phyloP scores from a whole-genome alignment of 495 filamentous ascomycete species.

The Aspergillus leporis region DNA sequence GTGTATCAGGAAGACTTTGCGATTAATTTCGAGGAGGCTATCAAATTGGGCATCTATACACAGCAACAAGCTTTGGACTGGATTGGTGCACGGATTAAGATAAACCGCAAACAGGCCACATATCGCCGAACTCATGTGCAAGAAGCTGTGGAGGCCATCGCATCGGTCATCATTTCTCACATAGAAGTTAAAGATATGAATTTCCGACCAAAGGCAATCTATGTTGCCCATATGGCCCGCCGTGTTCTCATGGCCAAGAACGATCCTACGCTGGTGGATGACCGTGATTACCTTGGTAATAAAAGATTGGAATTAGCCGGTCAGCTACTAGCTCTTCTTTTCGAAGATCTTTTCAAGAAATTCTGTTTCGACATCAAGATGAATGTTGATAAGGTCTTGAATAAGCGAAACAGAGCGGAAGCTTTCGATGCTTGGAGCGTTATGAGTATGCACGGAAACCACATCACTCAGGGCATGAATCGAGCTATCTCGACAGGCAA shows the following conservation, averaged over 20 bases:
- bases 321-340: conserved; percentile 90
- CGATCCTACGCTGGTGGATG: conserved; percentile 84
- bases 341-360: conserved; percentile 96
- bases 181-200: conserved; percentile 87
- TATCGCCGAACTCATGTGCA: conserved; percentile 72
- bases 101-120: conserved; percentile 61
- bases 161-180: conserved; percentile 88
- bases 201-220: conserved; percentile 92
- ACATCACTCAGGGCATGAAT: conserved; percentile 88
- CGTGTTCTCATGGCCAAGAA: conserved; percentile 91
- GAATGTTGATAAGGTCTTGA: conserved; percentile 89
- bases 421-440: conserved; percentile 82
- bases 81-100: conserved; percentile 80
- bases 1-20: conserved; percentile 90
- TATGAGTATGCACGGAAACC: conserved; percentile 71
- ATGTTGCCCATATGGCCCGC: conserved; percentile 93
- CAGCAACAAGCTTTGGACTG: conserved; percentile 95
- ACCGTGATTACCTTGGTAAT: conserved; percentile 97
- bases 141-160: conserved; percentile 88
- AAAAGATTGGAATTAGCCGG: conserved; percentile 93
- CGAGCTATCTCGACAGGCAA: conserved; percentile 95
- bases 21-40: conserved; percentile 90
- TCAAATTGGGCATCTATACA: conserved; percentile 77
- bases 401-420: conserved; percentile 80
- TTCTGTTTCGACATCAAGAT: conserved; percentile 84